Percentiles rank a stretch among this genome's conserved stretches.
Evolutionary conservation across 129 eudicot genomes (phyloP).

Genomic region (Glebionis coronaria): DNA sequence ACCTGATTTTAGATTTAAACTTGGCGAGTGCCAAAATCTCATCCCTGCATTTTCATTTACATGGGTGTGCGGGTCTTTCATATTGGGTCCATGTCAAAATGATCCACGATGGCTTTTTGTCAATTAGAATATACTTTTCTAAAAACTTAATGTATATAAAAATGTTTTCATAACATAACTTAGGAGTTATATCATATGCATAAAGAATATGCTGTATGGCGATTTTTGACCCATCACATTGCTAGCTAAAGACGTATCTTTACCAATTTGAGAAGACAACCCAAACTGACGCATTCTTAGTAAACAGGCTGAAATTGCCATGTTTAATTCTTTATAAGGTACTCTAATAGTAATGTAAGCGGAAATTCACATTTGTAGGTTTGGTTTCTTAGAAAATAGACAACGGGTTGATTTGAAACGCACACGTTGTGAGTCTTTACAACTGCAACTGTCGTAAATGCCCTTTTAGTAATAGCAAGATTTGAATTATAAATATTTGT

Average conservation of each 20-base stretch:
- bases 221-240: too few species aligned
- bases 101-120: too few species aligned
- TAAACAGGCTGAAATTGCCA: background rate
- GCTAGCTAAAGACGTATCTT: too few species aligned
- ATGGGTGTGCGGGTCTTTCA: background rate
- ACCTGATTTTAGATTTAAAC: too few species aligned
- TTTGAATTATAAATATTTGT: background rate
- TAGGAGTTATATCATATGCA: too few species aligned
- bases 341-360: background rate
- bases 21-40: too few species aligned
- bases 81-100: background rate
- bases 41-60: too few species aligned
- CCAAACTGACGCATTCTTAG: background rate
- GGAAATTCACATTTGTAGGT: conserved; percentile 96
- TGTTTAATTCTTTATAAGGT: background rate
- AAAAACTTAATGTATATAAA: too few species aligned
- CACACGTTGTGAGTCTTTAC: background rate
- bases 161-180: too few species aligned
- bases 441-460: background rate
- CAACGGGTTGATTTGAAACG: background rate
- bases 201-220: too few species aligned
- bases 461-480: background rate
- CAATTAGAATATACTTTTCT: too few species aligned
- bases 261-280: background rate
- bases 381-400: conserved; percentile 4